These are phyloP conservation scores for Paramecium caudatum DNA, from an alignment of 73 alveolate species.

Conservation along the genomic window DNA sequence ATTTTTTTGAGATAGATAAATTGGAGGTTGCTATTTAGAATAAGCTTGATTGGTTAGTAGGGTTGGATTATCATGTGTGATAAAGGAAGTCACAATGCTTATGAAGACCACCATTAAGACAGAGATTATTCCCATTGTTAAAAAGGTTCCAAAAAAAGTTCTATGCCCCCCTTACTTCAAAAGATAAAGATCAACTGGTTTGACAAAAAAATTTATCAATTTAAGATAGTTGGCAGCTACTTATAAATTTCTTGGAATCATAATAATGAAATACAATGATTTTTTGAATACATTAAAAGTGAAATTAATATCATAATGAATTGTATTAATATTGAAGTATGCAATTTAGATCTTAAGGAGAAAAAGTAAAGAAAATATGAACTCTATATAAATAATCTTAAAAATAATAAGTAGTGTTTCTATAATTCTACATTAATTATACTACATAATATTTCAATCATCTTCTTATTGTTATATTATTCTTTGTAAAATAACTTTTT, in stretches of 20 bases:
- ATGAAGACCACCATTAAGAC: background rate
- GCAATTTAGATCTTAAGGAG: too few relatives aligned
- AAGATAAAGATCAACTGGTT: conserved; percentile 17
- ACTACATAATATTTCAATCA: background rate
- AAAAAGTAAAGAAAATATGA: too few relatives aligned
- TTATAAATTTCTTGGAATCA: conserved; percentile 1
- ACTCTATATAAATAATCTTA: too few relatives aligned
- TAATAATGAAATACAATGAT: conserved; percentile 10
- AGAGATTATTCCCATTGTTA: conserved; percentile 11
- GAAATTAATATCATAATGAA: too few relatives aligned
- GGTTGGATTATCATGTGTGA: conserved; percentile 25
- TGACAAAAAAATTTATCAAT: conserved; percentile 2
- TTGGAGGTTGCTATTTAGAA: background rate
- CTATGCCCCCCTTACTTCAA: conserved; percentile 53
- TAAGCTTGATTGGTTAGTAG: background rate
- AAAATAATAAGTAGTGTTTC: too few relatives aligned
- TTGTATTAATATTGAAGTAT: too few relatives aligned
- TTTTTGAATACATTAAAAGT: too few relatives aligned
- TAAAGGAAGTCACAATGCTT: background rate
- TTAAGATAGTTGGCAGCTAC: background rate
- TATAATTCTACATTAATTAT: too few relatives aligned
- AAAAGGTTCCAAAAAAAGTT: conserved; percentile 8
- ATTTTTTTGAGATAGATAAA: conserved; percentile 24
- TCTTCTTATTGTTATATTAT: conserved; percentile 7
- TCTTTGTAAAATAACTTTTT: conserved; percentile 19